Evolutionary conservation across 208 protist species (phyloP).

Genomic region (Trypanosoma conorhini): DNA sequence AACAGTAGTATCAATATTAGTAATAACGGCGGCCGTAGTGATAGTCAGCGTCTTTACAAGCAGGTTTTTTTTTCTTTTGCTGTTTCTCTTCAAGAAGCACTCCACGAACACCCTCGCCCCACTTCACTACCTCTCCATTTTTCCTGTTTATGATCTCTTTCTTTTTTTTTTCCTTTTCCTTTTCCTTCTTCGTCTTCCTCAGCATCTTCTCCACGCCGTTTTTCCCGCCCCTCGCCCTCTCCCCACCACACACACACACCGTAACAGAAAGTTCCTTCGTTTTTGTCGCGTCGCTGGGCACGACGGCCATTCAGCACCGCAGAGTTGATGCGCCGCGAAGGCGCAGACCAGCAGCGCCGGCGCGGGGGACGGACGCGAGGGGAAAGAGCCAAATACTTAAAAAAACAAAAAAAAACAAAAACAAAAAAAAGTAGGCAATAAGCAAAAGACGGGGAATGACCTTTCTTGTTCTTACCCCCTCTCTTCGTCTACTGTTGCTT

Average conservation of each 20-base stretch:
- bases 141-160: neutral
- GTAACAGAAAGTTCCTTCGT: too few species aligned
- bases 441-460: neutral
- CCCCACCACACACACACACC: too few species aligned
- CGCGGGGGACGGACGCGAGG: neutral
- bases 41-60: neutral
- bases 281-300: neutral
- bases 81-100: neutral
- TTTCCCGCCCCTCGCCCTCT: too few species aligned
- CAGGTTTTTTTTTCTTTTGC: too few species aligned
- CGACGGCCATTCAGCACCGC: neutral
- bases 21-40: neutral
- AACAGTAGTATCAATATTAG: neutral
- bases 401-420: neutral
- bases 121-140: too few species aligned
- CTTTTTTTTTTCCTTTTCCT: constrained; percentile 5
- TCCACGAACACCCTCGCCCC: neutral
- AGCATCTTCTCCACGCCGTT: neutral
- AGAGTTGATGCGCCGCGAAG: neutral
- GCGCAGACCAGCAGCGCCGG: neutral
- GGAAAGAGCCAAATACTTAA: too few species aligned
- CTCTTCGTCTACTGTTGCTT: too few species aligned
- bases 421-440: constrained; percentile 1
- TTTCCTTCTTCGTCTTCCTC: neutral
- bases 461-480: constrained; percentile 13